These are phyloP conservation scores for Diaporthe amygdali DNA, from an alignment of 2,329 filamentous ascomycete genomes.

Conservation along the genomic window DNA sequence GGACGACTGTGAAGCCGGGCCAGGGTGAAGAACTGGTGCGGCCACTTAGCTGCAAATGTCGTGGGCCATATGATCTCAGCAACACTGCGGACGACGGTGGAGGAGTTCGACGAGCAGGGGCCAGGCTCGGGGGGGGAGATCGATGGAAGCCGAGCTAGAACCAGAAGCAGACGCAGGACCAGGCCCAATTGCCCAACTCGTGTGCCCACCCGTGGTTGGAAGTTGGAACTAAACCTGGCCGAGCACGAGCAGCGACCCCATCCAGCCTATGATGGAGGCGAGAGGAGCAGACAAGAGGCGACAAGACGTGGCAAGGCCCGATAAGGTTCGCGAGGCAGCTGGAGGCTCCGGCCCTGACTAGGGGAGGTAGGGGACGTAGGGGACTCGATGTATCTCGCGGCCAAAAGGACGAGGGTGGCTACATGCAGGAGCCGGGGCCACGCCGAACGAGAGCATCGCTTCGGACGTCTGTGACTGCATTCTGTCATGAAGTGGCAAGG, in stretches of 20 bases:
- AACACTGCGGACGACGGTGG: background rate
- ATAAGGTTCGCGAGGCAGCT: background rate
- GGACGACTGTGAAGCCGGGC: slow-evolving; percentile 12
- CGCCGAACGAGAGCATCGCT: background rate
- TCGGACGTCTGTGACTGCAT: background rate
- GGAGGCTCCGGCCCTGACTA: background rate
- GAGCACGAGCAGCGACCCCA: slow-evolving; percentile 3
- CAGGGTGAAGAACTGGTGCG: slow-evolving; percentile 17
- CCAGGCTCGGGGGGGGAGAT: background rate
- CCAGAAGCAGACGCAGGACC: background rate
- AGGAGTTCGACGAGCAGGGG: background rate
- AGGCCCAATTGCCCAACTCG: too few species aligned
- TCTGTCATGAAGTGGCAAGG: background rate
- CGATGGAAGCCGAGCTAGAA: background rate
- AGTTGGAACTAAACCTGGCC: background rate
- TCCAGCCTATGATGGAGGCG: background rate
- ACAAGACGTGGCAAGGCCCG: slow-evolving; percentile 2
- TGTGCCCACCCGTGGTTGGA: background rate
- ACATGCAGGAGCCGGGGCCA: background rate
- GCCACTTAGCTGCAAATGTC: background rate
- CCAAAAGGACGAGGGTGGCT: background rate
- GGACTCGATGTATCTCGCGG: background rate
- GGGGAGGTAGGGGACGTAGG: background rate
- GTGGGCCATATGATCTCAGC: background rate
- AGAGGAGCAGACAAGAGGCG: background rate